A percentile compares a stretch with the other conserved stretches of the same genome.
Conservation (phyloP, 2,329 filamentous ascomycete genomes). For the Aspergillus felis region DNA sequence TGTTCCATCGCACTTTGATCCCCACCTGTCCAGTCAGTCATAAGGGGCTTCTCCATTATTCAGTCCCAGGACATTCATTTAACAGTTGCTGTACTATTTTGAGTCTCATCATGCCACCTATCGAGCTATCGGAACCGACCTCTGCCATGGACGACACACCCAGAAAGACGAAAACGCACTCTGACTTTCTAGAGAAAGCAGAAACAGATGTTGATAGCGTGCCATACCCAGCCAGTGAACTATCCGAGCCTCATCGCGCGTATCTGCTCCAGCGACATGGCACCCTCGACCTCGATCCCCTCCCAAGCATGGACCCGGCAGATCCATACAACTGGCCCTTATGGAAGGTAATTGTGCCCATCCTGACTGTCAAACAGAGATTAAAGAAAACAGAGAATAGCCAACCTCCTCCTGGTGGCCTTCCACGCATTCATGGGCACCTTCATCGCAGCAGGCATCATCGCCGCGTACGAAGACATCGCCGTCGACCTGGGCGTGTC, state of each 20-base stretch:
- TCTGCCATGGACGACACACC: background rate
- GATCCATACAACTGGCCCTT: background rate
- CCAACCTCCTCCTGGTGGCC: slow-evolving; percentile 53
- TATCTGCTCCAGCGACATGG: background rate
- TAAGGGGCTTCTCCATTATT: background rate
- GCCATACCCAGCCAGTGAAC: background rate
- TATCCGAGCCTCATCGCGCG: background rate
- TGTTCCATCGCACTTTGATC: background rate
- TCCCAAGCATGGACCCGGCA: background rate
- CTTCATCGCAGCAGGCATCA: slow-evolving; percentile 54
- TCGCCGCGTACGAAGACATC: slow-evolving; percentile 52
- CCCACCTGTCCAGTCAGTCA: background rate
- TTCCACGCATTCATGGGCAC: slow-evolving; percentile 58
- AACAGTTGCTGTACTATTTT: background rate
- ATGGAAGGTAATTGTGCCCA: background rate
- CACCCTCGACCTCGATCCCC: background rate
- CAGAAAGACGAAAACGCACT: background rate
- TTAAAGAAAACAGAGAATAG: slow-evolving; percentile 43
- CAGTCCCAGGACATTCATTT: background rate
- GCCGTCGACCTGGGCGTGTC: slow-evolving; percentile 47
- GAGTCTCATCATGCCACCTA: background rate
- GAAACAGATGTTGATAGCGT: background rate
- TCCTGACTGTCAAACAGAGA: background rate
- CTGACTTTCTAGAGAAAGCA: background rate
- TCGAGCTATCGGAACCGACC: background rate